Percentiles rank a stretch among this genome's conserved stretches.
These are phyloP conservation scores for Chlamydomonas eustigma DNA, from an alignment of 139 green algal genomes.

Conservation along the genomic window DNA sequence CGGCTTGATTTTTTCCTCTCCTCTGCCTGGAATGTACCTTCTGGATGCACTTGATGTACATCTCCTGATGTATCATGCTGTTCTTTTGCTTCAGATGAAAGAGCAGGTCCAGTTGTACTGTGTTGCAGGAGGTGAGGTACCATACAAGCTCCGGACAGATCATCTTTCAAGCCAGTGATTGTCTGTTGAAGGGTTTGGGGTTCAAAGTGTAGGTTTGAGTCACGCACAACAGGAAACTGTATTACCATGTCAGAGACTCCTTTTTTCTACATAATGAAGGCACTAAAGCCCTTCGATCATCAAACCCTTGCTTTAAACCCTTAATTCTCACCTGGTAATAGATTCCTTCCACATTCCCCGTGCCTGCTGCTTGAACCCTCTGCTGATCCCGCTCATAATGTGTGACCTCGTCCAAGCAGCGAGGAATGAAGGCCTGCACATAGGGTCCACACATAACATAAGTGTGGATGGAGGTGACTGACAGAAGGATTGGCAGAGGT, in stretches of 20 bases:
- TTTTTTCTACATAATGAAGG: background rate
- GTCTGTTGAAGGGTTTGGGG: slow-evolving; percentile 12
- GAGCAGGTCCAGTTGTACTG: background rate
- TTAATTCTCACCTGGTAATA: slow-evolving; percentile 81
- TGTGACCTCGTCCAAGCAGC: slow-evolving; percentile 77
- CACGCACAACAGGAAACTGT: slow-evolving; percentile 27
- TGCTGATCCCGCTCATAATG: slow-evolving; percentile 85
- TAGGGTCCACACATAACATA: background rate
- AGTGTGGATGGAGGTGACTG: too few relatives aligned
- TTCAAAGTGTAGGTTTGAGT: background rate
- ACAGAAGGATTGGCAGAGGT: too few relatives aligned
- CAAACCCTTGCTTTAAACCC: slow-evolving; percentile 6
- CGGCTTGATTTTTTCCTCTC: background rate
- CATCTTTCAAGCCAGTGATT: slow-evolving; percentile 75
- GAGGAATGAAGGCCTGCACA: slow-evolving; percentile 89
- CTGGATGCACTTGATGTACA: too few relatives aligned
- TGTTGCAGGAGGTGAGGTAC: slow-evolving; percentile 7
- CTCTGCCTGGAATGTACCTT: background rate
- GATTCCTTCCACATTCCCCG: slow-evolving; percentile 75
- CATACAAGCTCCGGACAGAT: slow-evolving; percentile 68
- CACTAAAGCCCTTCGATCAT: slow-evolving; percentile 44
- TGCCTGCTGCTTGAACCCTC: slow-evolving; percentile 42
- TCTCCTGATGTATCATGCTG: background rate
- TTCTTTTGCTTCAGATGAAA: slow-evolving; percentile 5
- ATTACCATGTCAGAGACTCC: background rate